Conservation (phyloP, 2,329 filamentous ascomycete species). For the Paracoccidioides brasiliensis region DNA sequence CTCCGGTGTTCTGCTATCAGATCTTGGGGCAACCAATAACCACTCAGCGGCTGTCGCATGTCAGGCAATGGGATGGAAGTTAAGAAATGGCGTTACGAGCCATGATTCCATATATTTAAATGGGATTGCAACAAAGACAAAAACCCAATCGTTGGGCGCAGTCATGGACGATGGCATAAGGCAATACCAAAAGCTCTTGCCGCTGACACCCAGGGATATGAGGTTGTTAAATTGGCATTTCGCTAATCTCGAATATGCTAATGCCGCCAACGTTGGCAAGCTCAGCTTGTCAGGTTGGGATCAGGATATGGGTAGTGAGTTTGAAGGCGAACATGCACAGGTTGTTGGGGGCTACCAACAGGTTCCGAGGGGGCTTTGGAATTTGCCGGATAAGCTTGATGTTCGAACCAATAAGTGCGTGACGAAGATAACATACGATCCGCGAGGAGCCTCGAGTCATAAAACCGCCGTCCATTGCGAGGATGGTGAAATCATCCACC, state of each 20-base stretch:
- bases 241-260: conserved; percentile 95
- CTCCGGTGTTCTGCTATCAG: conserved; percentile 37
- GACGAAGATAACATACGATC: conserved; percentile 54
- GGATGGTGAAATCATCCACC: conserved; percentile 61
- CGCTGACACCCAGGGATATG: conserved; percentile 74
- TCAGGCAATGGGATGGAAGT: conserved; percentile 66
- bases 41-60: conserved; percentile 65
- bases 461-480: conserved; percentile 58
- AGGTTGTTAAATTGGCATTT: conserved; percentile 95
- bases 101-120: conserved; percentile 60
- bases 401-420: conserved; percentile 63
- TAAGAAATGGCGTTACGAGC: conserved; percentile 51
- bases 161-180: conserved; percentile 83
- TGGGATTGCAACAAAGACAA: conserved; percentile 45
- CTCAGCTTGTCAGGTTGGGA: conserved; percentile 90
- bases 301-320: conserved; percentile 94
- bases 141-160: conserved; percentile 66
- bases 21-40: conserved; percentile 53
- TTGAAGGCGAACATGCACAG: conserved; percentile 88
- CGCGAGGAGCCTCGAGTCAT: conserved; percentile 28
- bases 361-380: conserved; percentile 73
- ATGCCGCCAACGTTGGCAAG: conserved; percentile 74
- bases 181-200: conserved; percentile 73
- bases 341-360: conserved; percentile 89
- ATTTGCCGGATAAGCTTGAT: conserved; percentile 62